These are phyloP conservation scores for Poa annua DNA, from an alignment of 176 grass and related monocot genomes.

Conservation along the genomic window DNA sequence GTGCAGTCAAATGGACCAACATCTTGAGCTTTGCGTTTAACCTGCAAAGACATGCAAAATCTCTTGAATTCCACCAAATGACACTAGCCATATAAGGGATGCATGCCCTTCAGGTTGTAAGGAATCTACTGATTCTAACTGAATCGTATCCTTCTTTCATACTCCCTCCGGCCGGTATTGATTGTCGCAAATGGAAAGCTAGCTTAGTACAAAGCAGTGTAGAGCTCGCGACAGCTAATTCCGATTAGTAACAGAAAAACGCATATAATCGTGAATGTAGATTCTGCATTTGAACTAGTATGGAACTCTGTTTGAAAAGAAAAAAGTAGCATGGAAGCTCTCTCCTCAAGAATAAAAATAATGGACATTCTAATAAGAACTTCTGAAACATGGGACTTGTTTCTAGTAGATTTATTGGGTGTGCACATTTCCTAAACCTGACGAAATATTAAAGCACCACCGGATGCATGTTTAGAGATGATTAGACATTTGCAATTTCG, in stretches of 20 bases:
- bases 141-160: neutral
- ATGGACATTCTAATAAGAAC: neutral
- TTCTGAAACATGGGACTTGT: neutral
- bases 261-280: neutral
- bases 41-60: slow-evolving; percentile 37
- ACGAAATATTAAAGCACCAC: slow-evolving; percentile 2
- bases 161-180: no score
- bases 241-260: no score
- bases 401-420: neutral
- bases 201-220: no score
- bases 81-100: neutral
- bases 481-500: slow-evolving; percentile 25
- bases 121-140: neutral
- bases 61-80: neutral
- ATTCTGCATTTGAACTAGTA: slow-evolving; percentile 16
- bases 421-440: neutral
- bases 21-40: slow-evolving; percentile 75
- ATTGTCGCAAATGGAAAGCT: no score
- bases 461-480: slow-evolving; percentile 3
- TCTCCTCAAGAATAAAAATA: neutral
- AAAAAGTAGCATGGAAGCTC: neutral
- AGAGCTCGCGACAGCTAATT: no score
- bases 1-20: slow-evolving; percentile 73
- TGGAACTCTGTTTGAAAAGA: no score
- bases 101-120: slow-evolving; percentile 9